A percentile compares a stretch with the other conserved stretches of the same genome.
Evolutionary conservation across 352 stramenopile genomes (phyloP).

Genomic region (Pythium coloratum): DNA sequence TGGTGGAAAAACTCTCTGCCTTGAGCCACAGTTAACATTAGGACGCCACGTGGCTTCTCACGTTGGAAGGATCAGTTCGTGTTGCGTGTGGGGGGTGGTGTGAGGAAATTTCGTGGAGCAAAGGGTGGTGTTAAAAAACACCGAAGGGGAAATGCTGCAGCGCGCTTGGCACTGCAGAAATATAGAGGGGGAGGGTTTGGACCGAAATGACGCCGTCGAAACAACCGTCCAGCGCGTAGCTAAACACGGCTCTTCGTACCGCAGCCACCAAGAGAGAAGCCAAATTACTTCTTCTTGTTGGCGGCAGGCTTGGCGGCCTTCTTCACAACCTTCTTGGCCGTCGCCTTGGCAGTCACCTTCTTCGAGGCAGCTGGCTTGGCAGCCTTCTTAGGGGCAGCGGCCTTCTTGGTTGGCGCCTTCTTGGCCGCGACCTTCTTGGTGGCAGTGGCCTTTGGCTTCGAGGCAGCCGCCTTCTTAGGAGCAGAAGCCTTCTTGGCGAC

Average conservation of each 20-base stretch:
- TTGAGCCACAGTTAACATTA: neutral
- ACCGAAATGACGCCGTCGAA: neutral
- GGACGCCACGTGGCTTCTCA: neutral
- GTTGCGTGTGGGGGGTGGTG: neutral
- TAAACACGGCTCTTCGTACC: neutral
- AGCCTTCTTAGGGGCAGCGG: constrained; percentile 29
- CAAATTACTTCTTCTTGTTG: constrained; percentile 49
- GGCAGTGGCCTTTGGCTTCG: constrained; percentile 32
- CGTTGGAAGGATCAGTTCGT: neutral
- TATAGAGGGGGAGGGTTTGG: neutral
- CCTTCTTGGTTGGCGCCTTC: constrained; percentile 69
- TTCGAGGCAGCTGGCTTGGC: constrained; percentile 33
- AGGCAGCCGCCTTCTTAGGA: constrained; percentile 37
- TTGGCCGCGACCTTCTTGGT: constrained; percentile 72
- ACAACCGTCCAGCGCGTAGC: neutral
- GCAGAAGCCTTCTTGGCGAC: constrained; percentile 47
- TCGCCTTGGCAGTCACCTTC: constrained; percentile 36
- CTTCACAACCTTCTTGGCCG: constrained; percentile 40
- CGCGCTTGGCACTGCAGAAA: constrained; percentile 1
- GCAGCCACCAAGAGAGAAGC: constrained; percentile 7
- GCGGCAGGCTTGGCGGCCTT: constrained; percentile 37
- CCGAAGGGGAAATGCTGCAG: constrained; percentile 42
- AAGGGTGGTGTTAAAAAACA: constrained; percentile 91
- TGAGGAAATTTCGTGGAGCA: constrained; percentile 19
- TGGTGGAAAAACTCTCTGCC: too few relatives aligned